Conservation (phyloP, 2,329 filamentous ascomycete species). For the Pezicula rhizophila region DNA sequence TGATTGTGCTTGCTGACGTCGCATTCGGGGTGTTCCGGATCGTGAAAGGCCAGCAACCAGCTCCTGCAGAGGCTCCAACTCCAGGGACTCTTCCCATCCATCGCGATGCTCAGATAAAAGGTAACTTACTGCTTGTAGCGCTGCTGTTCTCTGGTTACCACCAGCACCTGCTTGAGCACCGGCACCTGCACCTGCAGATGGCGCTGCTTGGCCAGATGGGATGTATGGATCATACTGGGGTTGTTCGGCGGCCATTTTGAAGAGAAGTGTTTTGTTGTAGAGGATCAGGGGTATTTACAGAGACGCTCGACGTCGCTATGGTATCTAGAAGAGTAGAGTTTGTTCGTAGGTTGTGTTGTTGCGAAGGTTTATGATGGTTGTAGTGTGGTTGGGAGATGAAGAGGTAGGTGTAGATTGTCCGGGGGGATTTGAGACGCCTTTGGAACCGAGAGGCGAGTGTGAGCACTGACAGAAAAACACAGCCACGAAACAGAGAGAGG, state of each 20-base stretch:
- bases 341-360: not conserved
- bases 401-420: not conserved
- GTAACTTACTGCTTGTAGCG: slow-evolving; percentile 76
- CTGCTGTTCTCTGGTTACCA: slow-evolving; percentile 58
- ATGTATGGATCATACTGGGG: slow-evolving; percentile 29
- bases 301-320: not conserved
- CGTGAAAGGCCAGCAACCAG: not conserved
- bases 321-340: not conserved
- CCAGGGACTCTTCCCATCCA: slow-evolving; percentile 6
- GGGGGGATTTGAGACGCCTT: not conserved
- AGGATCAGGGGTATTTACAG: not conserved
- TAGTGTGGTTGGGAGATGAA: not conserved
- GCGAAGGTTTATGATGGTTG: not conserved
- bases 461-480: not conserved
- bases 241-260: slow-evolving; percentile 22
- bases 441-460: not conserved
- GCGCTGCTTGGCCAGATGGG: slow-evolving; percentile 17
- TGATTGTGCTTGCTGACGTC: not conserved
- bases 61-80: slow-evolving; percentile 13
- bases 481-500: too few relatives aligned
- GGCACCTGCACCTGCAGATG: slow-evolving; percentile 15
- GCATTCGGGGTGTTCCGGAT: not conserved
- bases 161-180: slow-evolving; percentile 30
- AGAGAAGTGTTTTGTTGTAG: slow-evolving; percentile 2
- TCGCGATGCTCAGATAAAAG: slow-evolving; percentile 14